Conservation (phyloP, 495 filamentous ascomycete genomes). For the Hypoxylon perforatum region DNA sequence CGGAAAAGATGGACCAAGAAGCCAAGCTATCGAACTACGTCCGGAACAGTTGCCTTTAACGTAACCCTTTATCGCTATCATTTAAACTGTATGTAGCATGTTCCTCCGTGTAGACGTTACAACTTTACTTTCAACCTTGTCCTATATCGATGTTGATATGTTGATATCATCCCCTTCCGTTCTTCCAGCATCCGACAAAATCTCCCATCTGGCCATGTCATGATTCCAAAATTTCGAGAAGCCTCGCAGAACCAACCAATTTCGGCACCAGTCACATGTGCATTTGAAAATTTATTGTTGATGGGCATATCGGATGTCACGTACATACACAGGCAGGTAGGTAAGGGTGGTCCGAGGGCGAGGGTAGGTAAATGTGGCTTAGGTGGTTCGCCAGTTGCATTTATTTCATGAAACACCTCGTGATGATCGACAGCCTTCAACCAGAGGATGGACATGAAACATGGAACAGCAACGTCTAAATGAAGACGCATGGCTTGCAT, state of each 20-base stretch:
- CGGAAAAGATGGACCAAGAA: constrained; percentile 7
- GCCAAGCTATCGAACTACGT: constrained; percentile 13
- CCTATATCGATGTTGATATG: constrained; percentile 22
- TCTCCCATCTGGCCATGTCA: too few relatives aligned
- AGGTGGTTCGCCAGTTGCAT: constrained; percentile 21
- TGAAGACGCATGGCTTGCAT: constrained; percentile 11
- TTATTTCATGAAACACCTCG: constrained; percentile 37
- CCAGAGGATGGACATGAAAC: constrained; percentile 37
- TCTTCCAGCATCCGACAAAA: constrained; percentile 3
- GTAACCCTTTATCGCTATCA: constrained; percentile 23
- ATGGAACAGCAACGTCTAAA: constrained; percentile 22
- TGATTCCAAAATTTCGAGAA: constrained; percentile 21
- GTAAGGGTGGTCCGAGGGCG: not conserved
- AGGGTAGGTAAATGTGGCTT: too few relatives aligned
- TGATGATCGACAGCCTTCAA: constrained; percentile 30
- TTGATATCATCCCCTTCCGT: constrained; percentile 17
- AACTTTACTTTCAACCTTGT: constrained; percentile 26
- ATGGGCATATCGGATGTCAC: not conserved
- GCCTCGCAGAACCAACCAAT: constrained; percentile 4
- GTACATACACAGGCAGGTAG: not conserved
- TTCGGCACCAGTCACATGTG: not conserved
- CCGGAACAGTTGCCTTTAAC: constrained; percentile 15
- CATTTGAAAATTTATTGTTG: not conserved
- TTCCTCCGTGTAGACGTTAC: constrained; percentile 22
- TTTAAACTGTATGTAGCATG: constrained; percentile 29